phyloP scores from a whole-genome alignment of 768 basidiomycete genomes.

The Hortiboletus flavorubellus region DNA sequence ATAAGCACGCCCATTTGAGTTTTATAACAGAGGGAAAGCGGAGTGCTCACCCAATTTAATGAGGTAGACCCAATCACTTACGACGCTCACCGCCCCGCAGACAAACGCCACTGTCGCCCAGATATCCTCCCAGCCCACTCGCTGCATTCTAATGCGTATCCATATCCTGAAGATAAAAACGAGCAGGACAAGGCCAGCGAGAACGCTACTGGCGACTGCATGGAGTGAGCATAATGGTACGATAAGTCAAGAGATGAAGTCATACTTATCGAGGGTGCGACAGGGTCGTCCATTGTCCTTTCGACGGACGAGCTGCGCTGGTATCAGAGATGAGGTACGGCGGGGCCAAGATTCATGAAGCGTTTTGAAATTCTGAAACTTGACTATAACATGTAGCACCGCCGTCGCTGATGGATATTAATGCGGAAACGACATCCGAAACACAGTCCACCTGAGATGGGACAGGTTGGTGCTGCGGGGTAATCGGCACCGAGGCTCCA shows the following conservation, averaged over 20 bases:
- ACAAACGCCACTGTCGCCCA: slow-evolving; percentile 17
- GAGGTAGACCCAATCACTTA: slow-evolving; percentile 10
- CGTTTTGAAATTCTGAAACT: not conserved
- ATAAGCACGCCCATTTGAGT: not conserved
- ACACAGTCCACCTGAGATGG: not conserved
- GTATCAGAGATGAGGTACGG: not conserved
- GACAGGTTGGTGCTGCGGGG: not conserved
- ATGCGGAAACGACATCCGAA: not conserved
- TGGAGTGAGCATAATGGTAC: not conserved
- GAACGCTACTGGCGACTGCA: slow-evolving; percentile 7
- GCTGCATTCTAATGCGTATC: slow-evolving; percentile 19
- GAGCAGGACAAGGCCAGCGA: slow-evolving; percentile 6
- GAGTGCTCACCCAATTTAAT: not conserved
- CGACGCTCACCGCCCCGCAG: slow-evolving; percentile 6
- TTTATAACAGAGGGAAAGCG: not conserved
- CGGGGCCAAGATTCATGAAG: not conserved
- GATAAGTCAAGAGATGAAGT: not conserved
- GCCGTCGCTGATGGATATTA: not conserved
- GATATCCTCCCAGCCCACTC: slow-evolving; percentile 22
- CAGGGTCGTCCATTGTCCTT: not conserved
- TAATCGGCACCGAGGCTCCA: not conserved
- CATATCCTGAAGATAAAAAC: slow-evolving; percentile 16
- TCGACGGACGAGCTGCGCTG: not conserved
- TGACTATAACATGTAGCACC: not conserved
- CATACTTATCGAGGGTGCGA: slow-evolving; percentile 1